Evolutionary conservation across 108 stramenopile genomes (phyloP).

Genomic region (Parmales sp.): DNA sequence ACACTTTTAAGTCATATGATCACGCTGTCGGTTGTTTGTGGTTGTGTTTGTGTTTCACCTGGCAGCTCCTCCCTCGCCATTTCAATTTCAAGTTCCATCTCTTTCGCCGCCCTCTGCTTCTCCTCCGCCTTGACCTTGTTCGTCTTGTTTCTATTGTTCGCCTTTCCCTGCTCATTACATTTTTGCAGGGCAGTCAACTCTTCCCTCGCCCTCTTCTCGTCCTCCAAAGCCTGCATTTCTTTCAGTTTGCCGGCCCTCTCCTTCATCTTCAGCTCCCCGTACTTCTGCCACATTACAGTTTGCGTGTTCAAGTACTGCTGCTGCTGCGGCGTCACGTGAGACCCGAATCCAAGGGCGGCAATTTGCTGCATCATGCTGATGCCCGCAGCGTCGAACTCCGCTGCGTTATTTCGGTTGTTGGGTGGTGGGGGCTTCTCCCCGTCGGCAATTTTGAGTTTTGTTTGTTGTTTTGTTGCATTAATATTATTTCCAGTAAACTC

Average conservation of each 20-base stretch:
- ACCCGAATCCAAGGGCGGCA: not conserved
- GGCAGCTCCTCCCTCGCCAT: no score
- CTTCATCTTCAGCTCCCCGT: not conserved
- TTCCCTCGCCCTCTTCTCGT: not conserved
- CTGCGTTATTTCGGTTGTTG: no score
- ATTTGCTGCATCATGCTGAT: not conserved
- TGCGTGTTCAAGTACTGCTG: not conserved
- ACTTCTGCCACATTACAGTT: not conserved
- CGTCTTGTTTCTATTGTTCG: not conserved
- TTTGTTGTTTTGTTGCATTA: not conserved
- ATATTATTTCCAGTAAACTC: not conserved
- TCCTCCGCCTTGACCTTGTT: not conserved
- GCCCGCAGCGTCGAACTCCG: not conserved
- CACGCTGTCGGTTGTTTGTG: no score
- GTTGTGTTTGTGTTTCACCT: no score
- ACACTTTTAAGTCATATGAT: no score
- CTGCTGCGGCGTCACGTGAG: not conserved
- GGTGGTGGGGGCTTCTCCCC: no score
- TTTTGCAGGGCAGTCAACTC: not conserved
- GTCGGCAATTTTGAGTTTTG: no score
- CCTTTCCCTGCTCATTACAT: not conserved
- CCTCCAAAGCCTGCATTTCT: not conserved
- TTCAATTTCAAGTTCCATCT: no score
- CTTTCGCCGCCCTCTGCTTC: not conserved
- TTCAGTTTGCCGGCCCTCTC: not conserved